These are phyloP conservation scores for Penicillium vulpinum DNA, from an alignment of 2,329 filamentous ascomycete genomes.

Conservation along the genomic window DNA sequence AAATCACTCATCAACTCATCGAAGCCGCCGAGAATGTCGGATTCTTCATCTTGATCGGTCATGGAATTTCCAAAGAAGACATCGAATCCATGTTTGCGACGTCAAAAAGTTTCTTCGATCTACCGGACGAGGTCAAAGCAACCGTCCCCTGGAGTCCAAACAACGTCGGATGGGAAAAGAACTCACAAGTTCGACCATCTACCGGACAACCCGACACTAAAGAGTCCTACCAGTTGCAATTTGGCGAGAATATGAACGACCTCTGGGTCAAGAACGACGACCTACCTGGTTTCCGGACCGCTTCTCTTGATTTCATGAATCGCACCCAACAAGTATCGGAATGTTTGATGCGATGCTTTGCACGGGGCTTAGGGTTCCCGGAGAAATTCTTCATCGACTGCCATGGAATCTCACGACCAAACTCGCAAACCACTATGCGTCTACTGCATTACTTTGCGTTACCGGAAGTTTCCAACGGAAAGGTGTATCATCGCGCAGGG, in stretches of 20 bases:
- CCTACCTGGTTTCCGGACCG: conserved; percentile 52
- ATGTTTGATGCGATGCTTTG: conserved; percentile 60
- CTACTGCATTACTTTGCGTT: conserved; percentile 59
- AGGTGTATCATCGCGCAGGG: conserved; percentile 59
- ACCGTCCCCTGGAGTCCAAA: conserved; percentile 56
- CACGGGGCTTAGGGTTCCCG: conserved; percentile 56
- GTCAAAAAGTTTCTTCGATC: conserved; percentile 56
- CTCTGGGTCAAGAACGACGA: conserved; percentile 54
- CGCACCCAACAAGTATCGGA: conserved; percentile 55
- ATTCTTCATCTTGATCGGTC: conserved; percentile 61
- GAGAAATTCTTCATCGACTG: conserved; percentile 58
- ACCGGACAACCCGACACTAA: conserved; percentile 61
- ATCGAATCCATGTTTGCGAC: conserved; percentile 55
- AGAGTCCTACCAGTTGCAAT: conserved; percentile 64
- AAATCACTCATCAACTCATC: conserved; percentile 55
- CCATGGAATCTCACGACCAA: conserved; percentile 53
- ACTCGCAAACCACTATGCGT: conserved; percentile 57
- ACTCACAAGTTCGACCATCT: conserved; percentile 58
- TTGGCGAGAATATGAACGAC: conserved; percentile 55
- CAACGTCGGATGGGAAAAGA: conserved; percentile 64
- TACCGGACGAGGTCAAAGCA: conserved; percentile 54
- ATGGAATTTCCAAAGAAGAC: conserved; percentile 52
- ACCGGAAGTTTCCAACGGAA: conserved; percentile 37
- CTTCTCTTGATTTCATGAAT: conserved; percentile 56
- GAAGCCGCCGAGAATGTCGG: conserved; percentile 59